Conservation (phyloP, 352 stramenopile species). For the Phytophthora nicotianae region DNA sequence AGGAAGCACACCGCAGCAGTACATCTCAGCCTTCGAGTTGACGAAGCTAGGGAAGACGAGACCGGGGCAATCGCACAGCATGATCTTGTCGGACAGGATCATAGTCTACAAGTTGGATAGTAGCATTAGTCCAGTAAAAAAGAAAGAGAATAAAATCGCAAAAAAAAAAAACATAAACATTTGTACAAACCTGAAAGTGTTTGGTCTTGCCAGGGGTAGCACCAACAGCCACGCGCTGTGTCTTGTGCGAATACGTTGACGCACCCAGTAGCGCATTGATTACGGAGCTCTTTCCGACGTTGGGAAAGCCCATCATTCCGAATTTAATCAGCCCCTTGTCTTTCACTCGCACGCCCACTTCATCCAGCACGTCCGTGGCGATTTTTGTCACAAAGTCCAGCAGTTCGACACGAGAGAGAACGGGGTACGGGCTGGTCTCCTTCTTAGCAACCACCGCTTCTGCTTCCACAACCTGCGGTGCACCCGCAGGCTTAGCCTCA, state of each 20-base stretch:
- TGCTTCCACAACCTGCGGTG: constrained; percentile 5
- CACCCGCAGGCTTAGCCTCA: constrained; percentile 26
- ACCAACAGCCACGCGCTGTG: constrained; percentile 96
- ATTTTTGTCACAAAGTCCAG: constrained; percentile 72
- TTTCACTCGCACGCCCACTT: constrained; percentile 73
- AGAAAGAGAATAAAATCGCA: neutral
- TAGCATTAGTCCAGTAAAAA: constrained; percentile 4
- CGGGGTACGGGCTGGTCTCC: constrained; percentile 47
- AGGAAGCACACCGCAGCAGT: constrained; percentile 98
- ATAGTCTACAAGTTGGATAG: constrained; percentile 84
- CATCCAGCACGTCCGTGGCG: constrained; percentile 55
- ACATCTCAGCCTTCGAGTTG: constrained; percentile 98
- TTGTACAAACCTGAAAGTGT: constrained; percentile 94
- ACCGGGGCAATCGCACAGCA: constrained; percentile 99
- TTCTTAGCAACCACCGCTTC: neutral
- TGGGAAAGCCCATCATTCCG: constrained; percentile 99
- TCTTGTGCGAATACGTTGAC: constrained; percentile 95
- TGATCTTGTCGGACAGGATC: constrained; percentile 95
- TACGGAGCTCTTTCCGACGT: constrained; percentile 99
- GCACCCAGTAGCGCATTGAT: constrained; percentile 99
- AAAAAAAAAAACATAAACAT: neutral
- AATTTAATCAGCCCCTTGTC: constrained; percentile 90
- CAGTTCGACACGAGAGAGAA: constrained; percentile 78
- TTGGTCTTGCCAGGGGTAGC: constrained; percentile 99
- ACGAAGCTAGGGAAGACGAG: constrained; percentile 99